These are phyloP conservation scores for Xerocomellus chrysenteron DNA, from an alignment of 768 basidiomycete genomes.

Conservation along the genomic window DNA sequence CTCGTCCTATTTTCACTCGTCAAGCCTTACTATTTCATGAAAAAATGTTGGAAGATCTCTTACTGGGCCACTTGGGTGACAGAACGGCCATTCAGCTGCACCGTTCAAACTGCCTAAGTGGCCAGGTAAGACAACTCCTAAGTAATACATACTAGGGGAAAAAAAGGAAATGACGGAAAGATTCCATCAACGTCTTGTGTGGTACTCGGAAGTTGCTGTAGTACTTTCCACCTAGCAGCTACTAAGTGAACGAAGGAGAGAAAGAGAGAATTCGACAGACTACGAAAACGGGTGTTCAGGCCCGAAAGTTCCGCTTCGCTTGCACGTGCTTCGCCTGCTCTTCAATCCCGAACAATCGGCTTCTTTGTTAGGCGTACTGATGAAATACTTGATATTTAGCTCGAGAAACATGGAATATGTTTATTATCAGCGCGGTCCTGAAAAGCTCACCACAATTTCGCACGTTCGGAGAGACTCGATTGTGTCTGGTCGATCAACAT, in stretches of 20 bases:
- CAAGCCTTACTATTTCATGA: neutral
- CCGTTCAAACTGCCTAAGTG: neutral
- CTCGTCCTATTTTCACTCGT: neutral
- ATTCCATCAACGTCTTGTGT: neutral
- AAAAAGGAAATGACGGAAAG: neutral
- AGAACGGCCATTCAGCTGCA: neutral
- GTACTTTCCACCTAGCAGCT: neutral
- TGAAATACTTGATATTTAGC: no score
- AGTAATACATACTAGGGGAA: neutral
- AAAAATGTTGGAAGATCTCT: neutral
- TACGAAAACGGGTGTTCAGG: no score
- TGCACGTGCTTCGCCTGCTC: neutral
- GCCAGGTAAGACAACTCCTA: constrained; percentile 9
- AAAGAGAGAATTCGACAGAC: neutral
- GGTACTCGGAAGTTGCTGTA: neutral
- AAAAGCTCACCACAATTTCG: no score
- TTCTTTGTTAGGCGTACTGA: no score
- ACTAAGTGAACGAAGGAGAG: neutral
- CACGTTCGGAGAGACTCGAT: no score
- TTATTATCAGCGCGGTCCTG: no score
- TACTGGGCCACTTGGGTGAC: constrained; percentile 5
- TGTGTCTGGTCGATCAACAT: no score
- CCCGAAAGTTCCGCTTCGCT: no score
- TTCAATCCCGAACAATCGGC: no score
- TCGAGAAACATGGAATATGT: no score